phyloP scores from a whole-genome alignment of 805 yeast species.

The Wickerhamomyces sydowiorum region DNA sequence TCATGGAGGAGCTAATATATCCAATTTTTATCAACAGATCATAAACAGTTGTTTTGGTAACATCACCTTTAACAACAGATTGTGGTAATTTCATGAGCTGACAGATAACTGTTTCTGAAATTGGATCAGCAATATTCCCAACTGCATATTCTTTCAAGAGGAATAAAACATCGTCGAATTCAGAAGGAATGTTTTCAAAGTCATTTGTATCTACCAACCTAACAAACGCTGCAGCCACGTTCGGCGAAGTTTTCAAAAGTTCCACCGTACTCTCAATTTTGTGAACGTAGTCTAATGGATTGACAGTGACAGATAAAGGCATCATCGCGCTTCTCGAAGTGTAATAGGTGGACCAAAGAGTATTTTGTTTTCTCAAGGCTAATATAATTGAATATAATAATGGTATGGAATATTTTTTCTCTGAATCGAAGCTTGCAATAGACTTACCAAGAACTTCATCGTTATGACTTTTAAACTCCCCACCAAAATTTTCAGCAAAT shows the following conservation, averaged over 20 bases:
- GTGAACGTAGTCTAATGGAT: constrained; percentile 35
- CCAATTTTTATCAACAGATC: constrained; percentile 36
- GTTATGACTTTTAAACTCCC: constrained; percentile 23
- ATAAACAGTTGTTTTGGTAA: constrained; percentile 49
- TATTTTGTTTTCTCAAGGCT: constrained; percentile 42
- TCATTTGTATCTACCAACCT: constrained; percentile 14
- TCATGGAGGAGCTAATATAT: constrained; percentile 9
- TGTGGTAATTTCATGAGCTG: constrained; percentile 26
- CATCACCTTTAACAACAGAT: constrained; percentile 30
- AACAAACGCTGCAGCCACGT: constrained; percentile 19
- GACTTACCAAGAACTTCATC: constrained; percentile 13
- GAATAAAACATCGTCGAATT: constrained; percentile 33
- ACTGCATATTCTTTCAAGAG: constrained; percentile 51
- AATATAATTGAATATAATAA: constrained; percentile 40
- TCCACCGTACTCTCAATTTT: constrained; percentile 27
- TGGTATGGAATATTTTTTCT: constrained; percentile 18
- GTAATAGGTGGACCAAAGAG: constrained; percentile 36
- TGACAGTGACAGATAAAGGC: constrained; percentile 37
- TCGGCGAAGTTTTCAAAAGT: constrained; percentile 20
- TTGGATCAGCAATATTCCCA: constrained; percentile 44
- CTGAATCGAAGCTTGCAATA: constrained; percentile 3
- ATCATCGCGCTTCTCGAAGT: constrained; percentile 26
- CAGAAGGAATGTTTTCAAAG: neutral
- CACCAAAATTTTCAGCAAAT: constrained; percentile 13
- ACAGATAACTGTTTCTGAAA: constrained; percentile 43